Evolutionary conservation across 768 basidiomycete genomes (phyloP).

Genomic region (Tremella fuciformis): DNA sequence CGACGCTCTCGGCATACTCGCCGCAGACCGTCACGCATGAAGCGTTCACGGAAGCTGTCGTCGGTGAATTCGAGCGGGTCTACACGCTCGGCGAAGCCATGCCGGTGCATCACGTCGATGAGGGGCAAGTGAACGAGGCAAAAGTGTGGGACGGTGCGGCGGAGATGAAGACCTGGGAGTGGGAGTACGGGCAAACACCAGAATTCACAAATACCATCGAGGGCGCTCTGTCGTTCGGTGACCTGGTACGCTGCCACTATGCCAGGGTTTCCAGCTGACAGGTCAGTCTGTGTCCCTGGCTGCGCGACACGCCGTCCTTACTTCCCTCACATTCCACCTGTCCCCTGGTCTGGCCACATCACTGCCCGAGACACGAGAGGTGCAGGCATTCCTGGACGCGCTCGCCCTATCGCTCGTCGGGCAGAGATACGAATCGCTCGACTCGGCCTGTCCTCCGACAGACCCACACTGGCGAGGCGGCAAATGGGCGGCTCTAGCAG

Average conservation of each 20-base stretch:
- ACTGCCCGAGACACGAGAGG: slow-evolving; percentile 4
- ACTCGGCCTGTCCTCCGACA: slow-evolving; percentile 20
- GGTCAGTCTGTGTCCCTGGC: slow-evolving; percentile 31
- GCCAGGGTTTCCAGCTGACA: neutral
- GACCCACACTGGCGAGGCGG: slow-evolving; percentile 6
- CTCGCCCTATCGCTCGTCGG: slow-evolving; percentile 31
- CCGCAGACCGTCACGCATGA: slow-evolving; percentile 61
- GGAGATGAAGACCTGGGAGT: slow-evolving; percentile 84
- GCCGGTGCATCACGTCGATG: slow-evolving; percentile 54
- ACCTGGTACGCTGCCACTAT: slow-evolving; percentile 52
- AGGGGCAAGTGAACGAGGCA: slow-evolving; percentile 52
- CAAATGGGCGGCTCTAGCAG: slow-evolving; percentile 9
- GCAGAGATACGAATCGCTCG: slow-evolving; percentile 31
- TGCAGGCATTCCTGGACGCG: slow-evolving; percentile 30
- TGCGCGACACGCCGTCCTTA: slow-evolving; percentile 44
- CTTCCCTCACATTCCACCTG: slow-evolving; percentile 25
- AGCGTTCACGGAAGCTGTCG: slow-evolving; percentile 66
- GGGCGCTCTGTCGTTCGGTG: slow-evolving; percentile 54
- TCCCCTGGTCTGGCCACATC: slow-evolving; percentile 7
- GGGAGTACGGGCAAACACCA: slow-evolving; percentile 89
- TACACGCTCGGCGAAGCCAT: slow-evolving; percentile 25
- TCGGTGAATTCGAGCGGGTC: slow-evolving; percentile 61
- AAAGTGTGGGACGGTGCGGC: slow-evolving; percentile 68
- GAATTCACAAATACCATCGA: slow-evolving; percentile 72
- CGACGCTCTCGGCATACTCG: slow-evolving; percentile 61